Evolutionary conservation across 441 rosid genomes (phyloP).

Genomic region (Aquilaria agallochum): DNA sequence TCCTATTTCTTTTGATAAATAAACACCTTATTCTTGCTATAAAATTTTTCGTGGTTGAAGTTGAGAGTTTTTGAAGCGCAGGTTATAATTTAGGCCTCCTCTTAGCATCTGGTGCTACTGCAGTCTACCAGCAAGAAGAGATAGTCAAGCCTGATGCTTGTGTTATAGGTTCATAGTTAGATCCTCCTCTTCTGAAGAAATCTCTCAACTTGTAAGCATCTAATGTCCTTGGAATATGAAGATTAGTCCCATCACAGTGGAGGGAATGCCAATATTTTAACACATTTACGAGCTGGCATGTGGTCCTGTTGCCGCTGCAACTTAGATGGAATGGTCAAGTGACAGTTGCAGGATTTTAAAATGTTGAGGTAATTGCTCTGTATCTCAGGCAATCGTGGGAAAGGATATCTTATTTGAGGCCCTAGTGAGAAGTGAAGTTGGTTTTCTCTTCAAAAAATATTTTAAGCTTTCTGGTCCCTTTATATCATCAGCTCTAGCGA

Average conservation of each 20-base stretch:
- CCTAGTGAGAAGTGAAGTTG: too few species aligned
- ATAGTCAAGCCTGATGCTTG: slow-evolving; percentile 85
- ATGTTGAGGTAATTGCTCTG: slow-evolving; percentile 57
- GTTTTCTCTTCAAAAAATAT: too few species aligned
- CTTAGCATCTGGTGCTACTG: slow-evolving; percentile 13
- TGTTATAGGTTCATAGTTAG: slow-evolving; percentile 52
- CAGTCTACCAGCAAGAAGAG: slow-evolving; percentile 77
- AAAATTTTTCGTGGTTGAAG: too few species aligned
- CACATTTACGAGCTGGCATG: slow-evolving; percentile 82
- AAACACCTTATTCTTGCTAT: too few species aligned
- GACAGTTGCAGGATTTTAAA: slow-evolving; percentile 79
- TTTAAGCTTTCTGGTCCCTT: too few species aligned
- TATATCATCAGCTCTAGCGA: too few species aligned
- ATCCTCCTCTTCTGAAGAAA: not conserved
- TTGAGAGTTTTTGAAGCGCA: not conserved
- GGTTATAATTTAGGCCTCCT: slow-evolving; percentile 1
- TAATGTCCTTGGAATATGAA: slow-evolving; percentile 92
- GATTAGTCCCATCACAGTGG: slow-evolving; percentile 82
- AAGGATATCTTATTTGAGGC: too few species aligned
- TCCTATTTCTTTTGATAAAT: too few species aligned
- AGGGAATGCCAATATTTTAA: slow-evolving; percentile 70
- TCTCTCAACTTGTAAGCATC: slow-evolving; percentile 38
- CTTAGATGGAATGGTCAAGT: slow-evolving; percentile 98
- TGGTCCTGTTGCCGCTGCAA: slow-evolving; percentile 90
- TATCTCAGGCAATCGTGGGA: not conserved